phyloP scores from a whole-genome alignment of 306 rosid species.

The Rosa rugosa region DNA sequence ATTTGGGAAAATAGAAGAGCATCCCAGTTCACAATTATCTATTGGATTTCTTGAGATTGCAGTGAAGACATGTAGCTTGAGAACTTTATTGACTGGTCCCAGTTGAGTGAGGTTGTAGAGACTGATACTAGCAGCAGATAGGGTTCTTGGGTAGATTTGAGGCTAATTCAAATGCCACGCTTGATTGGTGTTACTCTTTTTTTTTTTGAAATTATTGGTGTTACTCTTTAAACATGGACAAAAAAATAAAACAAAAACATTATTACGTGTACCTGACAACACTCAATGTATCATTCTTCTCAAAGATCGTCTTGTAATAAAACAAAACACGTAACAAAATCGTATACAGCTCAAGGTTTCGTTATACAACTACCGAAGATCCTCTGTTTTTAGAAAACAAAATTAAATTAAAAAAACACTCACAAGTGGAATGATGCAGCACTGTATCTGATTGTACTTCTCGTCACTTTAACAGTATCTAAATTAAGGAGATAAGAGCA shows the following conservation, averaged over 20 bases:
- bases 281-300: neutral
- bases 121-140: neutral
- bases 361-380: neutral
- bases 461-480: neutral
- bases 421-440: neutral
- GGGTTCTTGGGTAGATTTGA: neutral
- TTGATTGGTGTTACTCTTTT: neutral
- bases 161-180: slow-evolving; percentile 7
- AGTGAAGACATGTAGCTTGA: neutral
- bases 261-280: too few relatives aligned
- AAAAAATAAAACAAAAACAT: neutral
- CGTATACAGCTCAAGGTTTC: too few relatives aligned
- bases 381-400: neutral
- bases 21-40: neutral
- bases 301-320: neutral
- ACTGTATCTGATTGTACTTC: neutral
- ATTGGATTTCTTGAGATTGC: neutral
- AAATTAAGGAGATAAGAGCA: too few relatives aligned
- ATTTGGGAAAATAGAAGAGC: slow-evolving; percentile 18
- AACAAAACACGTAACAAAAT: neutral
- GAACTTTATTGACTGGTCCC: neutral
- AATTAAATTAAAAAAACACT: neutral
- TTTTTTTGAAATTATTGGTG: too few relatives aligned
- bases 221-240: neutral
- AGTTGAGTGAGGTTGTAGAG: neutral